Conservation (phyloP, 2,329 filamentous ascomycete genomes). For the Fusarium buxicola region DNA sequence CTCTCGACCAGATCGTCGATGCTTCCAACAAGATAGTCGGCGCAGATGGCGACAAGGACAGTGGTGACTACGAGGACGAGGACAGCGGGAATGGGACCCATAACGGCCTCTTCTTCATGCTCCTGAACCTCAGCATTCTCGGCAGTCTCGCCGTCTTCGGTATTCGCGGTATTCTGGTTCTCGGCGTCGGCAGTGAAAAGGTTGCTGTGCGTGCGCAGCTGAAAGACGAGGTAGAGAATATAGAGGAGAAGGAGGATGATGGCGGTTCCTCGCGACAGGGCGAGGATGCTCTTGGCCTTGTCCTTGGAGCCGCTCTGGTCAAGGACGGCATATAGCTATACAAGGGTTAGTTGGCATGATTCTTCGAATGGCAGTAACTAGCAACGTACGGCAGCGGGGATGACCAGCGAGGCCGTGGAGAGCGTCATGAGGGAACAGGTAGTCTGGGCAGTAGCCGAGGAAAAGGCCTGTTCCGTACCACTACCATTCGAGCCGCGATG, state of each 20-base stretch:
- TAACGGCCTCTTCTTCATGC: slow-evolving; percentile 51
- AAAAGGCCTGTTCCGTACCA: slow-evolving; percentile 77
- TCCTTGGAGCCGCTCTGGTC: slow-evolving; percentile 57
- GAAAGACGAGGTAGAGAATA: slow-evolving; percentile 81
- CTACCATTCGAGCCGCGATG: slow-evolving; percentile 67
- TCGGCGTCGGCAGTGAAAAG: slow-evolving; percentile 73
- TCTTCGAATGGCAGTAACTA: background rate
- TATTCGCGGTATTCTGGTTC: no score
- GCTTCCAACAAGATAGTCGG: slow-evolving; percentile 81
- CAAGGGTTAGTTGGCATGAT: slow-evolving; percentile 30
- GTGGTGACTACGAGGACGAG: slow-evolving; percentile 78
- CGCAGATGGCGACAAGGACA: slow-evolving; percentile 76
- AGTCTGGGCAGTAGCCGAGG: slow-evolving; percentile 81
- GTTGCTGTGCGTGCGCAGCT: slow-evolving; percentile 78
- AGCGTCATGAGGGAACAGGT: slow-evolving; percentile 80
- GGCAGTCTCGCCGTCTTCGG: slow-evolving; percentile 12
- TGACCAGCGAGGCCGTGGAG: slow-evolving; percentile 80
- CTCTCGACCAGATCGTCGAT: slow-evolving; percentile 78
- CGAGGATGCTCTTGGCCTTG: slow-evolving; percentile 69
- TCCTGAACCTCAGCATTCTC: slow-evolving; percentile 59
- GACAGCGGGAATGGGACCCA: slow-evolving; percentile 72
- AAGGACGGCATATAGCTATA: slow-evolving; percentile 74
- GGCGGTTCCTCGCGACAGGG: slow-evolving; percentile 80
- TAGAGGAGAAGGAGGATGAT: slow-evolving; percentile 82
- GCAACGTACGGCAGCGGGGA: slow-evolving; percentile 73